Percentiles rank a stretch among this genome's conserved stretches.
Conservation (phyloP, 2,329 filamentous ascomycete genomes). For the Periconia digitata region DNA sequence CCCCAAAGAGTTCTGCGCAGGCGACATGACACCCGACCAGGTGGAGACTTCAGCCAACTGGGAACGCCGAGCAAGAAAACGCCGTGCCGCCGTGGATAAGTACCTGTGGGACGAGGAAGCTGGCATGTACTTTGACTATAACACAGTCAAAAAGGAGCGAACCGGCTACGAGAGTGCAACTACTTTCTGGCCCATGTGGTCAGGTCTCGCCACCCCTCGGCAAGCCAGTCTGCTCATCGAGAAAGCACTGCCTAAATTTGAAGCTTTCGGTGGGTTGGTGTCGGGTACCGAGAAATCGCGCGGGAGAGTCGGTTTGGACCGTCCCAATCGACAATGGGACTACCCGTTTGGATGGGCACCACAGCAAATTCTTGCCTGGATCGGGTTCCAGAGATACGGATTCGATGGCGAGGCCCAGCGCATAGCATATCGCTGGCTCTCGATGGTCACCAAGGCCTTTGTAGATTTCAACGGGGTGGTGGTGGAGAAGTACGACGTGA, state of each 20-base stretch:
- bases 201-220: constrained; percentile 79
- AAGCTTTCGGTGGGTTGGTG: constrained; percentile 82
- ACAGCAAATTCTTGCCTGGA: constrained; percentile 98
- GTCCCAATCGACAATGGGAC: constrained; percentile 97
- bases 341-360: constrained; percentile 98
- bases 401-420: constrained; percentile 88
- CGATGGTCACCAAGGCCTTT: constrained; percentile 98
- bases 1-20: constrained; percentile 77
- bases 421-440: constrained; percentile 93
- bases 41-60: constrained; percentile 82
- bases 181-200: constrained; percentile 98
- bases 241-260: constrained; percentile 82
- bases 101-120: constrained; percentile 90
- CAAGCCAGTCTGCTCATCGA: constrained; percentile 84
- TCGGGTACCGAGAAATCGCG: constrained; percentile 90
- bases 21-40: constrained; percentile 64
- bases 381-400: constrained; percentile 85
- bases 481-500: constrained; percentile 98
- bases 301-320: constrained; percentile 73
- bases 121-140: constrained; percentile 98
- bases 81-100: constrained; percentile 85
- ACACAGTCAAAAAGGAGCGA: constrained; percentile 79
- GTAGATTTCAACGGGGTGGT: constrained; percentile 98
- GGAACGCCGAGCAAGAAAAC: constrained; percentile 84
- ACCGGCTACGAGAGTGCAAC: constrained; percentile 88